phyloP scores from a whole-genome alignment of 768 basidiomycete genomes.

The Fistulinella prunicolor region DNA sequence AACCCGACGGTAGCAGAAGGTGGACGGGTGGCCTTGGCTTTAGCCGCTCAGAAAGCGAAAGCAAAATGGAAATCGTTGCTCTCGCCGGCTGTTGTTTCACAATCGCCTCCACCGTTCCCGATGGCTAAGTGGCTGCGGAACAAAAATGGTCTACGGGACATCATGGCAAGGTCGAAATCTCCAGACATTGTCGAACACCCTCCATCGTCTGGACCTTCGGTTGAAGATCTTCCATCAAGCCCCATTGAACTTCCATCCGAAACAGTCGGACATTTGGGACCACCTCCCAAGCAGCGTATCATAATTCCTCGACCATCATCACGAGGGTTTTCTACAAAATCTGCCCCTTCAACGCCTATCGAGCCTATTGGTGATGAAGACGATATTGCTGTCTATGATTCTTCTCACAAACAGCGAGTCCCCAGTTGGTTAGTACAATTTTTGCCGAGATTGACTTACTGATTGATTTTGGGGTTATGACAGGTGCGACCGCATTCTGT shows the following conservation, averaged over 20 bases:
- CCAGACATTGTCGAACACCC: constrained; percentile 26
- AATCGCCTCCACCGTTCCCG: constrained; percentile 26
- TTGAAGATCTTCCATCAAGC: constrained; percentile 24
- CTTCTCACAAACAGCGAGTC: constrained; percentile 76
- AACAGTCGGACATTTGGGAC: constrained; percentile 14
- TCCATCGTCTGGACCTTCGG: constrained; percentile 22
- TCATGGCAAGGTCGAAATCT: constrained; percentile 14
- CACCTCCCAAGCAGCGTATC: constrained; percentile 18
- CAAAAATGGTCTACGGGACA: constrained; percentile 19
- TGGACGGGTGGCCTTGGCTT: constrained; percentile 38
- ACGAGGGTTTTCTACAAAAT: constrained; percentile 29
- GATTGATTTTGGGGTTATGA: constrained; percentile 3
- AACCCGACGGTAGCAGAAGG: constrained; percentile 29
- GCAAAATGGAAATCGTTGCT: constrained; percentile 51
- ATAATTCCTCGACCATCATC: constrained; percentile 27
- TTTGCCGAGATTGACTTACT: background rate
- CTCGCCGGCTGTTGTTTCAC: constrained; percentile 32
- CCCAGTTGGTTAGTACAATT: constrained; percentile 69
- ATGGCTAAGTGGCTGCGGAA: constrained; percentile 31
- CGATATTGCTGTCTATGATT: constrained; percentile 72
- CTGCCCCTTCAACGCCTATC: constrained; percentile 28
- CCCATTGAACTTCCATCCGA: constrained; percentile 17
- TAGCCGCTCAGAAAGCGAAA: constrained; percentile 54
- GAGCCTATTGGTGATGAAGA: constrained; percentile 41
- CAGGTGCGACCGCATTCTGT: constrained; percentile 84